Evolutionary conservation across 768 basidiomycete genomes (phyloP), one percentile per base, ranked within the genome.

Genomic region (Leccinum ochraceum): DNA sequence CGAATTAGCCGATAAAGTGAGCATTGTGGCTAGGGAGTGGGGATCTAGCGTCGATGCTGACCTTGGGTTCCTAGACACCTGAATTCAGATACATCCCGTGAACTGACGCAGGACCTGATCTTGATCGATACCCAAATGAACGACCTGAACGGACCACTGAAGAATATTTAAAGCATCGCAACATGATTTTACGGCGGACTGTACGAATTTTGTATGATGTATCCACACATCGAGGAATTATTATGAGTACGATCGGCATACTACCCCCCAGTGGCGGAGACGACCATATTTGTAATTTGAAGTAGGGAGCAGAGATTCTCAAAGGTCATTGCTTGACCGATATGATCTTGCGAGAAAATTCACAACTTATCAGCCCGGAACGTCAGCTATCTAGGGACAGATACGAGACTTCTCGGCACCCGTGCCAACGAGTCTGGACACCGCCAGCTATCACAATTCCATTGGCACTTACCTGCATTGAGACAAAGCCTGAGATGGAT

Each of bases 1-100:
- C 36, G 79, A 84, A 62, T 70, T 88, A n/a, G 89, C 89, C 0
- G 89, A 90, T 67, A 80, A 86, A 77, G 88, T 88, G 49, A 56
- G 63, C 34, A 13, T 48, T 6, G 9, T 28, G 14, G 5, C 20
- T 22, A 10, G 39, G 11, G 6, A 7, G 22, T 4, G 6, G 22
- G 24, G 24, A 1, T 9, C 6, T 10, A 7, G 13, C 22, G 14
- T 54, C 37, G 39, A 54, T 24, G 26, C 56, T 54, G 36, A 60
- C 32, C 7, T 6, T 54, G 49, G 11, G 6, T 20, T 17, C 17
- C n/a, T 37, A 68, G 67, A 14, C 67, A n/a, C 62, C 64, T 17
- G 62, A 56, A 5, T 68, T 68, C 39, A 66, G 67, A 57, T 68
- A 68, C 48, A 68, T 68, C 7, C 60, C 67, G 0, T 46, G 44